phyloP scores from a whole-genome alignment of 495 filamentous ascomycete genomes.

The Filosporella fistucella region DNA sequence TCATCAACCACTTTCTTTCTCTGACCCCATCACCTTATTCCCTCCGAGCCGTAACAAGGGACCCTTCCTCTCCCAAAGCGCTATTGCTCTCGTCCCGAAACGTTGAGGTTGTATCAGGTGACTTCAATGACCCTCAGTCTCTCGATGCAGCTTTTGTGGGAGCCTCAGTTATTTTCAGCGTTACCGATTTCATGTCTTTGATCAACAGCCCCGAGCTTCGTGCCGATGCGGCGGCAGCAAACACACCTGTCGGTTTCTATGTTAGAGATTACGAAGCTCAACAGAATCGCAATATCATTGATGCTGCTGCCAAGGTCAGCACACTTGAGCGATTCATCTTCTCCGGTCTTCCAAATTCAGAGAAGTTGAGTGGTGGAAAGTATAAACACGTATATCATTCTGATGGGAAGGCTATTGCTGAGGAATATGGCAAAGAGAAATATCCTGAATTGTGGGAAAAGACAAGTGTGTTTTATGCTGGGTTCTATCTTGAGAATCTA shows the following conservation, averaged over 20 bases:
- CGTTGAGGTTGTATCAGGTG: constrained; percentile 41
- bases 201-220: constrained; percentile 27
- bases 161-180: constrained; percentile 45
- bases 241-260: constrained; percentile 31
- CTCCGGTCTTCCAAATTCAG: constrained; percentile 29
- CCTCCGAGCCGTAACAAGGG: constrained; percentile 35
- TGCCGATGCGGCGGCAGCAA: constrained; percentile 19
- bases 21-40: constrained; percentile 23
- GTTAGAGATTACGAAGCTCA: constrained; percentile 38
- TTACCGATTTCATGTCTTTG: constrained; percentile 46
- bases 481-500: constrained; percentile 18
- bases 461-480: constrained; percentile 6
- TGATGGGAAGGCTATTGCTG: constrained; percentile 27
- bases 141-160: constrained; percentile 41
- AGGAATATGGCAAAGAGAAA: constrained; percentile 11
- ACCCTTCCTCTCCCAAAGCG: constrained; percentile 31
- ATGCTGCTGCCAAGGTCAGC: constrained; percentile 38
- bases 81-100: constrained; percentile 34
- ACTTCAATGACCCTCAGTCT: constrained; percentile 37
- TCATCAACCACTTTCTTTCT: constrained; percentile 34
- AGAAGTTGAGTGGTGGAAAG: constrained; percentile 29
- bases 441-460: constrained; percentile 10
- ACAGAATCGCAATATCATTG: constrained; percentile 43
- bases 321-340: constrained; percentile 39
- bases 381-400: constrained; percentile 36